Evolutionary conservation across 1,284 basidiomycete species (phyloP), one percentile per base, ranked within the genome.

Genomic region (Naganishia sp.): DNA sequence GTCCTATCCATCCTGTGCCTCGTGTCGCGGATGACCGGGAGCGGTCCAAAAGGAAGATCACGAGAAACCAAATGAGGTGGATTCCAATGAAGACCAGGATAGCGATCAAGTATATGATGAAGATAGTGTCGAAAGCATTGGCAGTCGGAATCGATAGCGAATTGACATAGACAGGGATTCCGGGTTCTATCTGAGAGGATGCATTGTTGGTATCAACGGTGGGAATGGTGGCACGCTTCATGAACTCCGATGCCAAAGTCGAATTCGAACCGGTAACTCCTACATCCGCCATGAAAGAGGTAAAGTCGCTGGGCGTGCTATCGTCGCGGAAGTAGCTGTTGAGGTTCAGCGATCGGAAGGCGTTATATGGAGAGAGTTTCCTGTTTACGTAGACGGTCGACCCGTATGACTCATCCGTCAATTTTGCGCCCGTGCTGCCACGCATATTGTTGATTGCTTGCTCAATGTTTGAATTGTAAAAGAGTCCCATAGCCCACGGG

Each of bases 401-500:
- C 33, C 73, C 67, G 48, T 89, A 84, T 3, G 87, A 85, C 25
- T 84, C 82, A 70, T 87, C 85, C 5, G 84, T 82, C 66, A 92
- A 81, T 55, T 83, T 81, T 2, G 91, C 92, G 11, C 93, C 94
- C 0, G 94, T 96, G 56, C 84, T 82, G 68, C 85, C 82, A 23
- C 94, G 87, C 85, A 95, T 90, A 67, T 82, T 83, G 74, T 90
- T 85, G 75, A 98, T 94, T 31, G 90, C 87, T 39, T 79, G 75
- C 76, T 97, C 91, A 59, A 97, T 83, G 13, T 84, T 77, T 6
- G 83, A 81, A 25, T 86, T 82, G 50, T 85, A 78, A 75, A 97
- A 86, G n/a, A 98, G 81, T 0, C 90, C 91, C 72, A 95, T 79
- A 0, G 90, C 84, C 94, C 94, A 97, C 1, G 87, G 85, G 72